Evolutionary conservation across 345 rosid genomes (phyloP), one percentile per base, ranked within the genome.

Genomic region (Triadica sebifera): DNA sequence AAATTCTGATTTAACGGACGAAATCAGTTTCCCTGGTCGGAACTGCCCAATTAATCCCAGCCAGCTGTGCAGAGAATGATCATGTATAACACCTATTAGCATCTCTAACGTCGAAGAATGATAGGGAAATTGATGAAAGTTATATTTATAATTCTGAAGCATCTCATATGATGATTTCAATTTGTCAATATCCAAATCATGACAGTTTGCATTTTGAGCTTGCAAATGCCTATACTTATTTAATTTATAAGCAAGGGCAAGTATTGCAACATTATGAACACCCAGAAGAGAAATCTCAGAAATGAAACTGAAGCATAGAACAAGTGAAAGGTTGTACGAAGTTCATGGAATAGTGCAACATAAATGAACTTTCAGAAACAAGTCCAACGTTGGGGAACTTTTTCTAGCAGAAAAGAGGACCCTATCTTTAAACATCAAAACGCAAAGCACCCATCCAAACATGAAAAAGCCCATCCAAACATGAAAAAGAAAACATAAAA

Each of bases 41-140:
- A 94, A 83, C 77, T 89, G 94, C 64, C 93, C 97, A 74, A 92
- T 80, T 47, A 88, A 69, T 52, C 90, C 98, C 69, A 89, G 69
- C 98, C 97, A 91, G 86, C 98, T 90, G 80, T 1, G 71, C 41
- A 60, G 24, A 68, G 55, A 67, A 1, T 37, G 53, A 11, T 55
- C 38, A 11, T 6, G 29, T 17, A 43, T 11, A 9, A 72, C 47
- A 56, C 10, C 49, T 38, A 19, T 63, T n/a, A 63, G 67, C 16
- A 43, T 43, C 69, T 43, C 25, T n/a, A 37, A 9, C 4, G 15
- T 34, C 15, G 1, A 6, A 61, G 45, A 13, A 29, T 12, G 43
- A 39, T 9, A 55, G 24, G 37, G 22, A 10, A 58, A 55, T 6
- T 22, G 19, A 19, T 58, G 37, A 1, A 55, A 12, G 4, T 55